Evolutionary conservation across 208 protist genomes (phyloP), one percentile per base, ranked within the genome.

Genomic region (Leishmania amazonensis): DNA sequence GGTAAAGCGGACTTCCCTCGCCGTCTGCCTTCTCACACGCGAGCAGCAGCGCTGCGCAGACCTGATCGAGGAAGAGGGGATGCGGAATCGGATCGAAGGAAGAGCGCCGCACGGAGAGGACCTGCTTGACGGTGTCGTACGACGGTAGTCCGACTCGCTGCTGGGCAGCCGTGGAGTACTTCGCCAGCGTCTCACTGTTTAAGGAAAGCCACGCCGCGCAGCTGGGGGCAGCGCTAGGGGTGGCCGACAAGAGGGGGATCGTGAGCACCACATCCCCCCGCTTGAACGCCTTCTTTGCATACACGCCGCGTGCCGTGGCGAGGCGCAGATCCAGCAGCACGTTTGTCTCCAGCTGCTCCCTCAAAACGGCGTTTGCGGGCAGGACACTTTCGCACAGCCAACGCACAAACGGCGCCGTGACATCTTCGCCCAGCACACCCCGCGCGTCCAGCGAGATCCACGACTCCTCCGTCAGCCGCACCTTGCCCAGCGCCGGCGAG

Each of bases 51-150:
- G 92, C 92, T n/a, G 76, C 76, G 82, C 94, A 80, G 13, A 96
- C 68, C 79, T 94, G 90, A 67, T 96, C 93, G 15, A 93, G 81
- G 80, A 96, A 96, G 21, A 91, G 54, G 3, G 84, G 83, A 68
- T 96, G 92, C 17, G 91, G 89, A 21, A 85, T 83, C 1, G 89
- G 90, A 73, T 94, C 90, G 77, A 96, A 93, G 38, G 78, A 85
- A 49, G 81, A 84, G 40, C 80, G 85, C 58, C 72, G 45, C 74
- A 80, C 78, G 1, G 86, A 89, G 35, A 88, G 73, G 62, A 94
- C 72, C 13, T 68, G 49, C 68, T 87, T 75, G 8, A 92, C 58
- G 4, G 62, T 80, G 4, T 68, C 57, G 67, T 90, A 91, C 21
- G 79, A 86, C 2, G 85, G 90, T 67, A 88, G 81, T 4, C 74